A percentile compares a stretch with the other conserved stretches of the same genome.
phyloP scores from a whole-genome alignment of 2,329 filamentous ascomycete species.

The Oidium heveae region DNA sequence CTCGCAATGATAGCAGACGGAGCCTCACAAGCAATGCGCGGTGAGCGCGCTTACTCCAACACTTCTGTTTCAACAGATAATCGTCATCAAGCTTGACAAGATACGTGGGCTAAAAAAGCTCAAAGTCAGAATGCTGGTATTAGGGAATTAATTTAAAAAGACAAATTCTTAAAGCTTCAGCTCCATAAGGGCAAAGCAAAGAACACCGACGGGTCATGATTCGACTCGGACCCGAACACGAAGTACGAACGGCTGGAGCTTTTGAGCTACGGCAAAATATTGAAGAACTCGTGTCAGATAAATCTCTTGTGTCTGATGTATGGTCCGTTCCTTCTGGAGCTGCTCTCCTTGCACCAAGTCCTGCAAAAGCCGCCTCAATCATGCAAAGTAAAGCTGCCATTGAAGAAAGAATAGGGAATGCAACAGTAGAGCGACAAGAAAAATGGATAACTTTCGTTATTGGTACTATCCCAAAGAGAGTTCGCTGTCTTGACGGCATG shows the following conservation, averaged over 20 bases:
- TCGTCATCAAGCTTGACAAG: background rate
- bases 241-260: background rate
- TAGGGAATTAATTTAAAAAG: too few species aligned
- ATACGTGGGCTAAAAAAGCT: background rate
- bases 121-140: too few species aligned
- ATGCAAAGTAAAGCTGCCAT: background rate
- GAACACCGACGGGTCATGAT: too few species aligned
- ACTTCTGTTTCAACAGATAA: background rate
- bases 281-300: background rate
- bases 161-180: too few species aligned
- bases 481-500: background rate
- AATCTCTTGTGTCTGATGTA: background rate
- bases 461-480: background rate
- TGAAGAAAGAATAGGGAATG: background rate
- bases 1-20: too few species aligned
- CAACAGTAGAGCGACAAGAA: background rate
- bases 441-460: background rate
- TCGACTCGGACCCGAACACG: background rate
- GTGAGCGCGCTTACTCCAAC: background rate
- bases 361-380: background rate
- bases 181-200: too few species aligned
- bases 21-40: background rate
- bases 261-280: background rate
- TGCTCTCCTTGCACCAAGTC: background rate
- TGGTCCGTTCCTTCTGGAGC: background rate